Conservation (phyloP, 2,329 filamentous ascomycete genomes). For the Hypoxylon sp. region DNA sequence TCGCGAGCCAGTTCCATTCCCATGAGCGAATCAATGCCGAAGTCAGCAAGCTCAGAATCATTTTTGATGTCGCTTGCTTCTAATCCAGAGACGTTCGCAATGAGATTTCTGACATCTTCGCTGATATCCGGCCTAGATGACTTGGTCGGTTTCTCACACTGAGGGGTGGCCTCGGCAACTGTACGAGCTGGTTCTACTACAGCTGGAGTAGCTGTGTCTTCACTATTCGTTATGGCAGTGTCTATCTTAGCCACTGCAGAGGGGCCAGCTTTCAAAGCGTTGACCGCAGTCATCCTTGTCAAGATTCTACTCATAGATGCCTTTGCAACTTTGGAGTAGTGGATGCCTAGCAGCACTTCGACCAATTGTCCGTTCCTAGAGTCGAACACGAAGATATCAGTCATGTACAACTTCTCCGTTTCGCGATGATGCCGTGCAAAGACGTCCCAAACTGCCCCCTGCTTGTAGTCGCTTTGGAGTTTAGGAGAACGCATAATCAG, state of each 20-base stretch:
- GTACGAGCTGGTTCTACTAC: no score
- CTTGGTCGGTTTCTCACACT: neutral
- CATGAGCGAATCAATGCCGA: constrained; percentile 66
- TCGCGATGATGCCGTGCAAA: constrained; percentile 48
- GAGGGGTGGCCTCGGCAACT: no score
- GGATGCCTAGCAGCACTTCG: constrained; percentile 56
- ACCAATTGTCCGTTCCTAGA: constrained; percentile 48
- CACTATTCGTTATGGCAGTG: no score
- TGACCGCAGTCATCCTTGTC: constrained; percentile 41
- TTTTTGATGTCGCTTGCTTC: constrained; percentile 56
- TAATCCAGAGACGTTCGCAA: constrained; percentile 54
- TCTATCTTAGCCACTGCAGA: no score
- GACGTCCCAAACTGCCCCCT: constrained; percentile 49
- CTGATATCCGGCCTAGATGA: constrained; percentile 11
- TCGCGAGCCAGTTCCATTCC: constrained; percentile 60
- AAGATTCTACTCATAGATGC: constrained; percentile 53
- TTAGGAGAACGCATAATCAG: constrained; percentile 54
- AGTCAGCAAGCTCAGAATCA: constrained; percentile 56
- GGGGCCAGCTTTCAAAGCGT: neutral
- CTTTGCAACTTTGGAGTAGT: constrained; percentile 52
- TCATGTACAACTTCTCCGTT: constrained; percentile 50
- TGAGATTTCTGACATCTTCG: constrained; percentile 37
- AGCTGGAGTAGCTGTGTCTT: no score
- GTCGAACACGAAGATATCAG: constrained; percentile 58
- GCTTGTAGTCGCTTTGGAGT: neutral